Base-by-base conservation (phyloP, 306 rosid species). In the Citrullus mucosospermus region DNA sequence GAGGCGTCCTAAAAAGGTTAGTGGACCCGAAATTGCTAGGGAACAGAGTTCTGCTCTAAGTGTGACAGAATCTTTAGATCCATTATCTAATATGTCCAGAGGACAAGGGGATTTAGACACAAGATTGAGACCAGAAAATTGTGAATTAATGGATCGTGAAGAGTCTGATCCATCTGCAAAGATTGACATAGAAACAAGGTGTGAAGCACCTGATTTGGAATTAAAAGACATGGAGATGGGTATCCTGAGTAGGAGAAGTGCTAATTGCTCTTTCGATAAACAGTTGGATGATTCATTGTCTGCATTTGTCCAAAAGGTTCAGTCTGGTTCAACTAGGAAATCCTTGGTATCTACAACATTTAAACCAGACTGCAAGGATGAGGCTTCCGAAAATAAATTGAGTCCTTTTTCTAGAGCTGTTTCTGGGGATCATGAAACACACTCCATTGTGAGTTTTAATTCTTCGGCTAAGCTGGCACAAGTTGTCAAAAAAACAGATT, bases 1-100 rank as follows among this genome's bases (percentile, higher is more conserved):
- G 90, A 96, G 86, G 87, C 95, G 90, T 84, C 96, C 93, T n/a
- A 92, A 89, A 83, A 90, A 86, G 83, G 91, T 89, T 79, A 78
- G n/a, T 54, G 97, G 88, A 78, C 79, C 89, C 72, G 91, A 86
- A 77, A 75, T 80, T 44, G 18, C 60, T 22, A 83, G 80, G 85
- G 88, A 84, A 18, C 77, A 73, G 69, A 79, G 69, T 83, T 86
- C 85, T 81, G 32, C 82, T 76, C 81, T 78, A 85, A 84, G 85
- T 76, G 78, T 56, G 69, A 81, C 65, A 6, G 87, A 80, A 77
- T 80, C 84, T 82, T 55, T 77, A 4, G 84, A 83, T 80, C 81
- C 73, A 54, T 69, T 86, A 57, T 63, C 55, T 16, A 71, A 41
- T 78, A 83, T 79, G 70, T 63, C 82, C 17, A n/a, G 69, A 22